These are phyloP conservation scores for Eurotiales sp. DNA, from an alignment of 2,329 filamentous ascomycete genomes.

Conservation along the genomic window DNA sequence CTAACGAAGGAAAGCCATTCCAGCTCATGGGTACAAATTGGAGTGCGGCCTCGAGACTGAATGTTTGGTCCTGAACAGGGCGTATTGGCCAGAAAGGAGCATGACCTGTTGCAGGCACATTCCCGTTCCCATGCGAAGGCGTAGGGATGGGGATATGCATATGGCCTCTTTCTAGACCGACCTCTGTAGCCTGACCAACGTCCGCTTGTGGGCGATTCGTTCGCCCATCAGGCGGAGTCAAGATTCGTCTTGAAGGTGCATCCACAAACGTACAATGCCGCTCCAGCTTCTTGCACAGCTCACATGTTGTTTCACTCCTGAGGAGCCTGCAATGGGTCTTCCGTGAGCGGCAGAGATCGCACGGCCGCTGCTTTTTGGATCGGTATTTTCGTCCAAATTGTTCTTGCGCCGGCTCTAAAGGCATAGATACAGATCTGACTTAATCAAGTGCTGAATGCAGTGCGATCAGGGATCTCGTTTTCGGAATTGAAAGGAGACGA, in stretches of 20 bases:
- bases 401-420: conserved; percentile 6
- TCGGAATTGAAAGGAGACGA: background rate
- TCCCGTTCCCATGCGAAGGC: background rate
- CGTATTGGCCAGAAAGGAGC: background rate
- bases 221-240: background rate
- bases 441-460: background rate
- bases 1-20: background rate
- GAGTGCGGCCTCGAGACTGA: background rate
- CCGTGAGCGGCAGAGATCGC: conserved; percentile 4
- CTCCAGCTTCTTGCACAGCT: conserved; percentile 1
- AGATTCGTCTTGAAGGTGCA: background rate
- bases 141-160: background rate
- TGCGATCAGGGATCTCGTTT: background rate
- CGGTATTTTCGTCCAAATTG: conserved; percentile 6
- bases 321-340: conserved; percentile 6
- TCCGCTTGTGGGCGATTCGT: background rate
- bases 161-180: background rate
- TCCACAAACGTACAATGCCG: conserved; percentile 1
- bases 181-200: background rate
- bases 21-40: background rate
- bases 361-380: conserved; percentile 6
- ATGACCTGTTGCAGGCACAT: background rate
- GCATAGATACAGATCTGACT: background rate
- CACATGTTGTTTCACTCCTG: background rate
- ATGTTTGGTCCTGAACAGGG: background rate